A percentile compares a stretch with the other conserved stretches of the same genome.
Conservation (phyloP, 2,329 filamentous ascomycete genomes). For the Fusarium penzigii region DNA sequence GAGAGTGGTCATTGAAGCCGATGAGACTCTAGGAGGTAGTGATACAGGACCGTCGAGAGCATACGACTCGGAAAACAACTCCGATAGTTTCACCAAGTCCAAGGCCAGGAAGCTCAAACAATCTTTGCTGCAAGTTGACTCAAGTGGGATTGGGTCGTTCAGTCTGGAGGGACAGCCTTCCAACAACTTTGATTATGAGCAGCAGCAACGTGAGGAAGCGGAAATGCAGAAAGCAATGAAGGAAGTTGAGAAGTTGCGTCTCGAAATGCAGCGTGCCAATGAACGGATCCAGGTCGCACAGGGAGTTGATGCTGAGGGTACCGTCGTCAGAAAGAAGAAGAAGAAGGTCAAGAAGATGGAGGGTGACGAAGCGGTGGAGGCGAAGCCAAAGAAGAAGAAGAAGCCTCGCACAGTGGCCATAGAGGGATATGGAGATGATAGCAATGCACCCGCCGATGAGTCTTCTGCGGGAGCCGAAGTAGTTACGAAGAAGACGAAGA, state of each 20-base stretch:
- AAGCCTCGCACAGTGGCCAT: conserved; percentile 26
- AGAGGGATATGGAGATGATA: conserved; percentile 19
- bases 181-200: conserved; percentile 58
- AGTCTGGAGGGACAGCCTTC: conserved; percentile 58
- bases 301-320: conserved; percentile 66
- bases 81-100: conserved; percentile 49
- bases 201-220: conserved; percentile 72
- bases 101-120: conserved; percentile 57
- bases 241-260: conserved; percentile 80
- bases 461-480: conserved; percentile 22
- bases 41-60: conserved; percentile 47
- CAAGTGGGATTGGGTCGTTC: conserved; percentile 74
- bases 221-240: conserved; percentile 89
- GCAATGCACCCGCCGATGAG: conserved; percentile 17
- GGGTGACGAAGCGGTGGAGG: conserved; percentile 21
- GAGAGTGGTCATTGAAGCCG: conserved; percentile 67
- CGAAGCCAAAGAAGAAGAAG: conserved; percentile 33
- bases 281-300: conserved; percentile 72
- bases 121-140: conserved; percentile 79
- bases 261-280: conserved; percentile 86
- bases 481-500: conserved; percentile 52
- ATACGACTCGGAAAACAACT: conserved; percentile 57
- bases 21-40: conserved; percentile 68
- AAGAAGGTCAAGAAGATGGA: conserved; percentile 53
- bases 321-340: conserved; percentile 68